Evolutionary conservation across 1,284 basidiomycete species (phyloP), one percentile per base, ranked within the genome.

Genomic region (Inonotus obliquus): DNA sequence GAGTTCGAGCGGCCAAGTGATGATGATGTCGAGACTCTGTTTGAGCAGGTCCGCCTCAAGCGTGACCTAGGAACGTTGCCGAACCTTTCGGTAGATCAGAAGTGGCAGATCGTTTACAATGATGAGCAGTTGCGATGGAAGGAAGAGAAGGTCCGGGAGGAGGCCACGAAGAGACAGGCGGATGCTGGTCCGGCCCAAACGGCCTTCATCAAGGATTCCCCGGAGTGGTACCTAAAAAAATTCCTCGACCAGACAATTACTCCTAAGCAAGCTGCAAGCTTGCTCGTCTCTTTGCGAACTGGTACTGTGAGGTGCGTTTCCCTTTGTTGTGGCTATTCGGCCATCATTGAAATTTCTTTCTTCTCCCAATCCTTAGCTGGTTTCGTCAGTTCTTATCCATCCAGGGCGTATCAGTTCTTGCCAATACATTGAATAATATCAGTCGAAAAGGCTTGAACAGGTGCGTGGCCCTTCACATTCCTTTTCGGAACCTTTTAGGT

Each of bases 41-140:
- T 96, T 70, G 83, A 91, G 65, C 82, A 85, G 60, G 83, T 96
- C 57, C 82, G 85, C 66, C 80, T 82, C 54, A 86, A 82, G 57
- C 82, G 90, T 47, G 87, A 85, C 66, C 72, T 92, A 10, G 81
- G 76, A 21, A 82, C 82, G 23, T 72, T 89, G 48, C 81, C 83
- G 0, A 77, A 79, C 51, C 76, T 95, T 29, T 71, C 84, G 0
- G 80, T 90, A 32, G 91, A 95, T 55, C 94, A 94, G 72, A 98
- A 98, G 75, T 98, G 96, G 96, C 81, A 82, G 65, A 86, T 98
- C 70, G 91, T 98, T 10, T 85, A 91, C 72, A 93, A 87, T 66
- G 90, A 93, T 68, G 89, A 91, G 68, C 87, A 90, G 60, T 81
- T 90, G 61, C 84, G 90, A 47, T 94, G 88, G 86, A 87, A 85